Evolutionary conservation across 75 land plant genomes (phyloP).

Genomic region (Cryptomeria japonica): DNA sequence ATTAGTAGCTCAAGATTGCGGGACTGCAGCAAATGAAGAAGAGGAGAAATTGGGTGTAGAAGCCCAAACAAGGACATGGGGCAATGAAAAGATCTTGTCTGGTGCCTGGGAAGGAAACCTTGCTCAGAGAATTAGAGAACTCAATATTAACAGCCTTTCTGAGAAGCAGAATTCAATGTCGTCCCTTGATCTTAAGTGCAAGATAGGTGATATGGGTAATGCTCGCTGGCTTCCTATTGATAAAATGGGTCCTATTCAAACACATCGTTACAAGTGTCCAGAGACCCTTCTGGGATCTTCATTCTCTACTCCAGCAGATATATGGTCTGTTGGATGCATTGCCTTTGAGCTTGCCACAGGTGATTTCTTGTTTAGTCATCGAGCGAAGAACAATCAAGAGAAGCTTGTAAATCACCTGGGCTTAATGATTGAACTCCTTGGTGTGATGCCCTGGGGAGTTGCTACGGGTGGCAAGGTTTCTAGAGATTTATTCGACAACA

Average conservation of each 20-base stretch:
- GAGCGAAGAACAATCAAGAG: too few species aligned
- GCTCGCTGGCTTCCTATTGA: slow-evolving; percentile 89
- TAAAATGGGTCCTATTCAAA: slow-evolving; percentile 75
- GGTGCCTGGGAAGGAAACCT: slow-evolving; percentile 5
- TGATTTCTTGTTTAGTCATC: too few species aligned
- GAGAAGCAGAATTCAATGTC: not conserved
- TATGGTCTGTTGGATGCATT: too few species aligned
- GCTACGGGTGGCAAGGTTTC: too few species aligned
- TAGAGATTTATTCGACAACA: too few species aligned
- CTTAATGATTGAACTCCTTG: too few species aligned
- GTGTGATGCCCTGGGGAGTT: too few species aligned
- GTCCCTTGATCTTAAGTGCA: slow-evolving; percentile 61
- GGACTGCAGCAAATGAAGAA: not conserved
- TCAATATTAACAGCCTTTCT: not conserved
- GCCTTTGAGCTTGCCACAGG: too few species aligned
- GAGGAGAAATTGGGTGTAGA: not conserved
- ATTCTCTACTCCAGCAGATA: too few species aligned
- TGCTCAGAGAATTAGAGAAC: not conserved
- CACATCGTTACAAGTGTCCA: too few species aligned
- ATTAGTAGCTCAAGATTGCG: slow-evolving; percentile 13
- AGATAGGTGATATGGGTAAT: slow-evolving; percentile 87
- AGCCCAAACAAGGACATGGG: not conserved
- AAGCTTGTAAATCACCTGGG: too few species aligned
- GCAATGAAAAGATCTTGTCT: not conserved
- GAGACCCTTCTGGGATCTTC: too few species aligned